These are phyloP conservation scores for Elongisporangium anandrum DNA, from an alignment of 352 stramenopile species.

Conservation along the genomic window DNA sequence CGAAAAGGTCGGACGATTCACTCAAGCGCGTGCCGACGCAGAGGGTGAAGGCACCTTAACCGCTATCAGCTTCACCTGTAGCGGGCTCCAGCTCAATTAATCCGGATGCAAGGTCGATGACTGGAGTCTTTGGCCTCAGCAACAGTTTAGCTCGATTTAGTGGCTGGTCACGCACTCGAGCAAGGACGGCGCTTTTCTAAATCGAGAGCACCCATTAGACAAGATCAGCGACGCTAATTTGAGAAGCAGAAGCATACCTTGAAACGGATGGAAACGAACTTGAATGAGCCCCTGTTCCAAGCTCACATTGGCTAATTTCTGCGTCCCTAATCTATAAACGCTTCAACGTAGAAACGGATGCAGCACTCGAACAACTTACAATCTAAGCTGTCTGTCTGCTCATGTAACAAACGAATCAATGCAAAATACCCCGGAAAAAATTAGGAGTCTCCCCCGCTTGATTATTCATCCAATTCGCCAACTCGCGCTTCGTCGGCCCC, in stretches of 20 bases:
- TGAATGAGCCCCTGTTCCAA: background rate
- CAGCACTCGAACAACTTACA: background rate
- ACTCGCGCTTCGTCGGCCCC: background rate
- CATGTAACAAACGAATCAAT: background rate
- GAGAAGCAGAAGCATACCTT: background rate
- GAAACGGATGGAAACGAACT: background rate
- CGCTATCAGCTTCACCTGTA: background rate
- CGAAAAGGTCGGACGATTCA: background rate
- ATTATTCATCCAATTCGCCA: background rate
- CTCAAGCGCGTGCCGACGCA: background rate
- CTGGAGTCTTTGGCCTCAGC: background rate
- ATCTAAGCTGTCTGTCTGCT: background rate
- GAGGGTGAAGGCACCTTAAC: background rate
- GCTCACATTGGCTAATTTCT: background rate
- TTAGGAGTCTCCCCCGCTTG: background rate
- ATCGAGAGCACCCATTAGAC: background rate
- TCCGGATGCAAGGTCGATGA: background rate
- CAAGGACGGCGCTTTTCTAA: background rate
- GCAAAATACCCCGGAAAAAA: background rate
- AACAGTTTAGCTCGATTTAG: background rate
- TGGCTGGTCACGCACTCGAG: background rate
- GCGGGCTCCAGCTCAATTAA: background rate
- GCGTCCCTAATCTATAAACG: background rate
- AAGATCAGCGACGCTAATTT: background rate
- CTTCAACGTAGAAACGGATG: background rate